Base-by-base conservation (phyloP, 2,329 filamentous ascomycete species). In the Amphichorda felina region DNA sequence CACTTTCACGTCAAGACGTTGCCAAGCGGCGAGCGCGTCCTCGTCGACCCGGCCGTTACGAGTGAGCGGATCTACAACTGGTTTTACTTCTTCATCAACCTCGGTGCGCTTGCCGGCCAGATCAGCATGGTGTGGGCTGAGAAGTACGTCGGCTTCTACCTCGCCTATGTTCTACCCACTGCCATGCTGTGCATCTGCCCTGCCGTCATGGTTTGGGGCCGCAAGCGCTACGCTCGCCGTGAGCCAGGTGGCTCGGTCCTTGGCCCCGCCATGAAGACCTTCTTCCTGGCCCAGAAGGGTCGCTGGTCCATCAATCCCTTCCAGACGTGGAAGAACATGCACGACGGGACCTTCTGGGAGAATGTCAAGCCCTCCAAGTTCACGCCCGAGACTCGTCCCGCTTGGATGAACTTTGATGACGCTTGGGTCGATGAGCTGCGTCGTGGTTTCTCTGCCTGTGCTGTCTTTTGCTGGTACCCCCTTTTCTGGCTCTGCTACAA, bases 401-500 rank as follows among this genome's bases (percentile, higher is more conserved):
- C 46, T 1, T 86, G 79, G 79, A 87, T 87, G 78, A 80, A 71
- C 3, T 86, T 85, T 46, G 80, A 87, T 42, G 82, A 88, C 44
- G 72, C 71, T 15, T 88, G 80, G 80, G 81, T 88, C 26, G 81
- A 84, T 49, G 79, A 86, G 51, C 69, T 86, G 19, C 65, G 66
- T 30, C 75, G 82, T 57, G 81, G 80, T 8, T 66, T 82, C 43
- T 63, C 67, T 37, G 79, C 79, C 13, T 82, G 79, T 51, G 64
- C 71, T 30, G 80, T 85, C 6, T 88, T 82, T 53, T 51, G 70
- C 43, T 84, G 75, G 64, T 78, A 75, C 38, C 79, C 80, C 2
- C 68, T 76, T 22, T 75, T 67, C 49, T 75, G 68, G 68, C 60
- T 68, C 17, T 64, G 64, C 35, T 64, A 64, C 43, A 63, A 65